Conservation (phyloP, 495 filamentous ascomycete species). For the Penicillium taxi region DNA sequence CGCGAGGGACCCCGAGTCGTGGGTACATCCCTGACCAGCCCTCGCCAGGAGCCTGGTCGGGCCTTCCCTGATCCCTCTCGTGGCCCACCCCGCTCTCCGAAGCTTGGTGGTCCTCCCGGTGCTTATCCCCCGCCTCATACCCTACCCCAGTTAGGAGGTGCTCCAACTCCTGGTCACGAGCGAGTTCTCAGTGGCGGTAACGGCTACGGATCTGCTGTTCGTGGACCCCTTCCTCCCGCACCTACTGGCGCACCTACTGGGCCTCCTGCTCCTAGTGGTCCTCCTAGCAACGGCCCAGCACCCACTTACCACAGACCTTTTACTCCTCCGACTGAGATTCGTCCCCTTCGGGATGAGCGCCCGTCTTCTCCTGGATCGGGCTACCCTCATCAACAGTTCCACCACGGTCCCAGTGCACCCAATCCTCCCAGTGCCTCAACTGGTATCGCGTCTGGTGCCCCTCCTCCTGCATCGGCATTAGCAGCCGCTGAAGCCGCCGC, state of each 20-base stretch:
- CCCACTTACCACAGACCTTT: constrained; percentile 51
- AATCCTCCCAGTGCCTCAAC: constrained; percentile 51
- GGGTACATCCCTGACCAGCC: constrained; percentile 57
- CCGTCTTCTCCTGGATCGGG: constrained; percentile 75
- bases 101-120: constrained; percentile 49
- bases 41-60: constrained; percentile 61
- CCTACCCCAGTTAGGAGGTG: constrained; percentile 54
- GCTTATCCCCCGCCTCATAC: constrained; percentile 55
- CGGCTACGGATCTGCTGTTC: constrained; percentile 24
- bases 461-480: constrained; percentile 63
- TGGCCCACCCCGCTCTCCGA: constrained; percentile 56
- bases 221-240: constrained; percentile 34
- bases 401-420: constrained; percentile 61
- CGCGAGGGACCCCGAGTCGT: constrained; percentile 60
- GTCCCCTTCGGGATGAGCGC: constrained; percentile 77
- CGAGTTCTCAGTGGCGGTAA: constrained; percentile 50
- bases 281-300: background rate
- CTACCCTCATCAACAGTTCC: constrained; percentile 72
- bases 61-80: constrained; percentile 67
- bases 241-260: constrained; percentile 37
- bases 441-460: constrained; percentile 69
- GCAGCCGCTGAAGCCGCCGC: constrained; percentile 68
- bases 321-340: constrained; percentile 76
- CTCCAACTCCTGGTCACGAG: constrained; percentile 42
- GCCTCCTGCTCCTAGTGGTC: constrained; percentile 50